A percentile compares a stretch with the other conserved stretches of the same genome.
phyloP scores from a whole-genome alignment of 306 rosid species.

The Prunus padus region DNA sequence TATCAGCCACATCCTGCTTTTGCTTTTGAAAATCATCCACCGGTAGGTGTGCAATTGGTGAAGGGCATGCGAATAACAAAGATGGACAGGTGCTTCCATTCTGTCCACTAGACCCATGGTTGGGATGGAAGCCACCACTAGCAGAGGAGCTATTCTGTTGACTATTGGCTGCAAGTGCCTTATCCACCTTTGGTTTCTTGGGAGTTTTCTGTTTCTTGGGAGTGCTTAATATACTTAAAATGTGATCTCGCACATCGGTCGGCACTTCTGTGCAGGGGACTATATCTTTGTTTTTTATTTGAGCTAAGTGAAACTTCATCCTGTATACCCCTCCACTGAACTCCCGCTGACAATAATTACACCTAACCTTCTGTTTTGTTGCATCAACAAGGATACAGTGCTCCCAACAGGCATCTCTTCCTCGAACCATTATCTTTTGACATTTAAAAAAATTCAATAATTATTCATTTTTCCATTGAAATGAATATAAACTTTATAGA shows the following conservation, averaged over 20 bases:
- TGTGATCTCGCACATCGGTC: slow-evolving; percentile 54
- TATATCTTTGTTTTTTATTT: slow-evolving; percentile 74
- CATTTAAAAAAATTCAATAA: slow-evolving; percentile 17
- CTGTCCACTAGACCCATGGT: slow-evolving; percentile 53
- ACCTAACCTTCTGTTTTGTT: slow-evolving; percentile 62
- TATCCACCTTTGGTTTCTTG: slow-evolving; percentile 53
- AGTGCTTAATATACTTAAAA: slow-evolving; percentile 54
- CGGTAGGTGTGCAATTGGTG: slow-evolving; percentile 44
- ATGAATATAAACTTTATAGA: background rate
- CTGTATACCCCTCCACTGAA: slow-evolving; percentile 79
- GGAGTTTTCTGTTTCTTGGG: slow-evolving; percentile 61
- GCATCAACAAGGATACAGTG: slow-evolving; percentile 69
- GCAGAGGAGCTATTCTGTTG: slow-evolving; percentile 62
- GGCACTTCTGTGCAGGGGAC: slow-evolving; percentile 70
- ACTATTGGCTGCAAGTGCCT: slow-evolving; percentile 42
- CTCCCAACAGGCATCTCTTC: slow-evolving; percentile 85
- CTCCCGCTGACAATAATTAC: slow-evolving; percentile 68
- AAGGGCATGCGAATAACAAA: slow-evolving; percentile 41
- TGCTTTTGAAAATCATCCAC: slow-evolving; percentile 47
- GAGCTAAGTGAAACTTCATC: slow-evolving; percentile 87
- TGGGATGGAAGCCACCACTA: slow-evolving; percentile 55
- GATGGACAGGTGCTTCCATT: slow-evolving; percentile 59
- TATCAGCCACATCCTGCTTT: slow-evolving; percentile 59
- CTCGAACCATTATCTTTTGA: slow-evolving; percentile 63
- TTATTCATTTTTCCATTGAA: background rate